Evolutionary conservation across 2,329 filamentous ascomycete species (phyloP).

Genomic region (Laburnicola sp.): DNA sequence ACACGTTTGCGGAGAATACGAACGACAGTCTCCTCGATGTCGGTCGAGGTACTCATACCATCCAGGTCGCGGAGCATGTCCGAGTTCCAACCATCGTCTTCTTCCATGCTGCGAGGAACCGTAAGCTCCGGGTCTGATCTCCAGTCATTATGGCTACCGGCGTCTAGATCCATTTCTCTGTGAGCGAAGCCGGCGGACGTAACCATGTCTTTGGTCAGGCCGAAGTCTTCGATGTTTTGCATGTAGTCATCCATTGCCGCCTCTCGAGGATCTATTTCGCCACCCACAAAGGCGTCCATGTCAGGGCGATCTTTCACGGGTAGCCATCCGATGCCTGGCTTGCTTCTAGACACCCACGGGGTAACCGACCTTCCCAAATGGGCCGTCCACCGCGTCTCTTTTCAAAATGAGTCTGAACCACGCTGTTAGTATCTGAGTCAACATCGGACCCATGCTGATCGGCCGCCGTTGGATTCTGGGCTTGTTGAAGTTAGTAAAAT

Average conservation of each 20-base stretch:
- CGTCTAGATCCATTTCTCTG: slow-evolving; percentile 40
- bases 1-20: slow-evolving; percentile 52
- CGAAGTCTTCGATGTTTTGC: slow-evolving; percentile 62
- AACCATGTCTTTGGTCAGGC: slow-evolving; percentile 35
- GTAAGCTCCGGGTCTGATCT: slow-evolving; percentile 23
- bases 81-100: slow-evolving; percentile 48
- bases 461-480: background rate
- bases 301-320: slow-evolving; percentile 25
- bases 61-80: slow-evolving; percentile 54
- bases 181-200: slow-evolving; percentile 32
- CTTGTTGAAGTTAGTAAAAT: background rate
- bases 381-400: slow-evolving; percentile 32
- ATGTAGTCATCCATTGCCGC: slow-evolving; percentile 69
- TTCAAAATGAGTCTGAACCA: slow-evolving; percentile 27
- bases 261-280: slow-evolving; percentile 25
- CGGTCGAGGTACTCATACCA: slow-evolving; percentile 55
- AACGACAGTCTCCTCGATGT: slow-evolving; percentile 47
- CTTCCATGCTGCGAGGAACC: slow-evolving; percentile 13
- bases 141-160: slow-evolving; percentile 40
- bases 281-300: slow-evolving; percentile 26
- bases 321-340: slow-evolving; percentile 43
- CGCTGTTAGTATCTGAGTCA: slow-evolving; percentile 28
- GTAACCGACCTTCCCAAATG: slow-evolving; percentile 37
- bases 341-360: slow-evolving; percentile 40
- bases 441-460: slow-evolving; percentile 12